Conservation (phyloP, 495 filamentous ascomycete species). For the Platismatia glauca region DNA sequence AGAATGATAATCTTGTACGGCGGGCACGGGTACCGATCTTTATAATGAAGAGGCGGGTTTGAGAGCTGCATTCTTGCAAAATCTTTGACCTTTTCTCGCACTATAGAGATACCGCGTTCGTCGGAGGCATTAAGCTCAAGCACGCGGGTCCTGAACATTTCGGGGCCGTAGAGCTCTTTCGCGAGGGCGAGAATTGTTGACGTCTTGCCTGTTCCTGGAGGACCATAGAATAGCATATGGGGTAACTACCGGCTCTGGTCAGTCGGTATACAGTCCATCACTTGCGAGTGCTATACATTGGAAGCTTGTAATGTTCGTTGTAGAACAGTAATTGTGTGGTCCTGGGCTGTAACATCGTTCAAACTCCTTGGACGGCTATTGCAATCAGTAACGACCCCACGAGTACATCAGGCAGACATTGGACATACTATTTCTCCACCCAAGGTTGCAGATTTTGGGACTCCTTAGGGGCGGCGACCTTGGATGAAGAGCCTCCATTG, state of each 20-base stretch:
- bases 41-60: conserved; percentile 62
- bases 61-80: conserved; percentile 92
- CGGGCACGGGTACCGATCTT: conserved; percentile 77
- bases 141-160: conserved; percentile 86
- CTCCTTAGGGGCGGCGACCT: conserved; percentile 52
- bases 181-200: conserved; percentile 93
- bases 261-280: not conserved
- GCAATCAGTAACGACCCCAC: conserved; percentile 8
- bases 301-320: conserved; percentile 87
- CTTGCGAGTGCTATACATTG: conserved; percentile 49
- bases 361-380: conserved; percentile 83
- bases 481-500: conserved; percentile 37
- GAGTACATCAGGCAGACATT: not conserved
- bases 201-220: conserved; percentile 97
- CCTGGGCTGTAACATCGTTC: conserved; percentile 92
- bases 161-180: conserved; percentile 94
- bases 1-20: conserved; percentile 98
- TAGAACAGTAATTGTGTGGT: conserved; percentile 90
- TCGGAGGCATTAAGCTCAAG: conserved; percentile 98
- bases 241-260: conserved; percentile 52
- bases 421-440: conserved; percentile 97
- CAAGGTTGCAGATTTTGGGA: conserved; percentile 70
- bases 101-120: conserved; percentile 93
- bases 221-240: conserved; percentile 99
- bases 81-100: conserved; percentile 97